These are phyloP conservation scores for Botrytis medusae DNA, from an alignment of 2,329 filamentous ascomycete species.

Conservation along the genomic window DNA sequence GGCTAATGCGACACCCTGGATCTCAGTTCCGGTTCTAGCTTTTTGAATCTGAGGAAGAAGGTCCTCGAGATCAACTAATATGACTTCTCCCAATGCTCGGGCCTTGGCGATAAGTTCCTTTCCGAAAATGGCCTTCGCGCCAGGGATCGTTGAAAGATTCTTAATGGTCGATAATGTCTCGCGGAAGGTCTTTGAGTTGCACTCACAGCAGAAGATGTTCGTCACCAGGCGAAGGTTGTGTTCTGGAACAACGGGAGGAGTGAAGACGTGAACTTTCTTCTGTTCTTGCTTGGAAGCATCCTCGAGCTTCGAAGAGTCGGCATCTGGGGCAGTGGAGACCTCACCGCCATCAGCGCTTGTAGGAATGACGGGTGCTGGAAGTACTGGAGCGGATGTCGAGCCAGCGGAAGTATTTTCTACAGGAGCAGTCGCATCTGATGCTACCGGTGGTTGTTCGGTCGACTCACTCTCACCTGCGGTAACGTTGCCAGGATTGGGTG, in stretches of 20 bases:
- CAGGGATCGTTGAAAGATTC: conserved; percentile 90
- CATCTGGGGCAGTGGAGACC: conserved; percentile 9
- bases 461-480: conserved; percentile 12
- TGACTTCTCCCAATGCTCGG: conserved; percentile 77
- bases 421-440: background rate
- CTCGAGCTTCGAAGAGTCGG: conserved; percentile 34
- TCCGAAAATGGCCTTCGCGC: conserved; percentile 87
- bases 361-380: background rate
- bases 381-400: background rate
- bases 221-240: conserved; percentile 92
- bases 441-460: conserved; percentile 9
- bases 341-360: conserved; percentile 14
- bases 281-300: conserved; percentile 35
- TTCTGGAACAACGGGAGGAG: conserved; percentile 81
- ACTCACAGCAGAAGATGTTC: conserved; percentile 94
- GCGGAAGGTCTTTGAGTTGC: conserved; percentile 95
- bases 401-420: background rate
- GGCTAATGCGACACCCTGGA: conserved; percentile 88
- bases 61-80: conserved; percentile 80
- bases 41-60: conserved; percentile 83
- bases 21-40: conserved; percentile 86
- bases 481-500: conserved; percentile 24
- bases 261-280: conserved; percentile 53
- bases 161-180: conserved; percentile 99
- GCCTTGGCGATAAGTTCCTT: conserved; percentile 88